Evolutionary conservation across 176 grass and related monocot species (phyloP).

Genomic region (Triticum dicoccoides): DNA sequence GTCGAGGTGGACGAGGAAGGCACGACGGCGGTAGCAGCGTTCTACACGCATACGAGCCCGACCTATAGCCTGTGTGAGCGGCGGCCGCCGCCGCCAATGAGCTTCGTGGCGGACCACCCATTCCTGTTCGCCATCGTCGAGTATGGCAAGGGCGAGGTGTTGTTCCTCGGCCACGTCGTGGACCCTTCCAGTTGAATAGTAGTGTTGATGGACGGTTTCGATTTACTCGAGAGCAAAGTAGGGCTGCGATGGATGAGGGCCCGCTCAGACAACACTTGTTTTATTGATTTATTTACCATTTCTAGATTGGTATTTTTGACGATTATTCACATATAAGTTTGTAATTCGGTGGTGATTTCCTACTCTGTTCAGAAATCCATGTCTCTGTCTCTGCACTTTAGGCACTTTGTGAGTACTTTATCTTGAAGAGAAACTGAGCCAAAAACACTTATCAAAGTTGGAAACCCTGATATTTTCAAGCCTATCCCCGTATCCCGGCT

Average conservation of each 20-base stretch:
- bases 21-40: neutral
- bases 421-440: neutral
- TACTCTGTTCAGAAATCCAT: neutral
- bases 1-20: slow-evolving; percentile 39
- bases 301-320: neutral
- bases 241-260: no score
- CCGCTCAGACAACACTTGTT: neutral
- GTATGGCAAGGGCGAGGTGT: slow-evolving; percentile 21
- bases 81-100: slow-evolving; percentile 12
- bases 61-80: neutral
- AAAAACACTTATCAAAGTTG: neutral
- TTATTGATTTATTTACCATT: neutral
- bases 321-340: neutral
- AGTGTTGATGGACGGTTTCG: no score
- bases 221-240: no score
- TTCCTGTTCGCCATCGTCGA: slow-evolving; percentile 37
- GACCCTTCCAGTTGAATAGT: neutral
- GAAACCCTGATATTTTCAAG: neutral
- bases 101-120: slow-evolving; percentile 23
- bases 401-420: neutral
- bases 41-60: neutral
- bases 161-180: slow-evolving; percentile 32
- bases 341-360: neutral
- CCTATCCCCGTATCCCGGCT: no score
- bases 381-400: no score